Evolutionary conservation across 768 basidiomycete genomes (phyloP).

Genomic region (Guyanaporus albipodus): DNA sequence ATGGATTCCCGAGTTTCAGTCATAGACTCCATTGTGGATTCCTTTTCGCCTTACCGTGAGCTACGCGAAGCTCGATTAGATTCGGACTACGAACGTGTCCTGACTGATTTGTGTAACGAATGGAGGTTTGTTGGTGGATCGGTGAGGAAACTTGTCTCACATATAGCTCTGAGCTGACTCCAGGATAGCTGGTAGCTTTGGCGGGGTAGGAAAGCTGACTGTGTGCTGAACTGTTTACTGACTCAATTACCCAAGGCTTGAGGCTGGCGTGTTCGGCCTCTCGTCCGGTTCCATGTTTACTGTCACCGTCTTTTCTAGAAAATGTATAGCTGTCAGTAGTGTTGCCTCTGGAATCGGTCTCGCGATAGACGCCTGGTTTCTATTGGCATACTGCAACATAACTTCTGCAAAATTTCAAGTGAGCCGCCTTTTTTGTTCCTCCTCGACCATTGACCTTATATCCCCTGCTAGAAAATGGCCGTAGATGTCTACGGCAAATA

Average conservation of each 20-base stretch:
- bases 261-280: constrained; percentile 63
- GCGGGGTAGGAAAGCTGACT: constrained; percentile 43
- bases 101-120: constrained; percentile 48
- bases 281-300: constrained; percentile 48
- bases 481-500: constrained; percentile 56
- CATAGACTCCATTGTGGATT: constrained; percentile 40
- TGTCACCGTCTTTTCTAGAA: constrained; percentile 43
- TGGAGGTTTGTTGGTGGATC: constrained; percentile 66
- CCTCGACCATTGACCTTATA: neutral
- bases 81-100: constrained; percentile 49
- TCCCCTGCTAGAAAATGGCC: constrained; percentile 27
- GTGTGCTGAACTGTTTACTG: neutral
- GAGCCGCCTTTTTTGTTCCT: constrained; percentile 14
- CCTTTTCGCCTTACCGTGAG: constrained; percentile 55
- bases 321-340: constrained; percentile 54
- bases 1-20: constrained; percentile 24
- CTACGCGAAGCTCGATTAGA: constrained; percentile 38
- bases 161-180: neutral
- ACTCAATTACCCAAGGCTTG: constrained; percentile 27
- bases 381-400: constrained; percentile 56
- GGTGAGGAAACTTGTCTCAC: constrained; percentile 32
- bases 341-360: constrained; percentile 64
- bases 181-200: constrained; percentile 50
- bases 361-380: constrained; percentile 59
- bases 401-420: constrained; percentile 53